Evolutionary conservation across 2,329 filamentous ascomycete genomes (phyloP).

Genomic region (Alternaria gaisen): DNA sequence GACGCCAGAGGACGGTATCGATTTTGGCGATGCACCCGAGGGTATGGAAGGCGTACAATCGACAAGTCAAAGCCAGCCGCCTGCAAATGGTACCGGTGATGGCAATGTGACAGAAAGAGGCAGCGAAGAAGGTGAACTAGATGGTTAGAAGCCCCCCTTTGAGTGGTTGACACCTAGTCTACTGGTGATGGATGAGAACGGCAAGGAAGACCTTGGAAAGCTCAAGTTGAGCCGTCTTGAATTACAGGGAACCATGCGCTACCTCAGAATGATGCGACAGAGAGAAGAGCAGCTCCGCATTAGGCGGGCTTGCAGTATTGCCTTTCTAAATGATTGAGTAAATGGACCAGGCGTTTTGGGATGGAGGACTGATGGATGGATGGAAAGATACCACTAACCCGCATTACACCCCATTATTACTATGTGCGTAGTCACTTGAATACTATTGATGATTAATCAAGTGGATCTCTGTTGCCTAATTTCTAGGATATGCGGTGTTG

Average conservation of each 20-base stretch:
- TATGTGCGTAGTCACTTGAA: slow-evolving; percentile 4
- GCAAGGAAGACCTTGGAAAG: not conserved
- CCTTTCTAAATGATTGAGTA: not conserved
- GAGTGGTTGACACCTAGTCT: not conserved
- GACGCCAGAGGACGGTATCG: slow-evolving; percentile 49
- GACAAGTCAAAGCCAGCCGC: slow-evolving; percentile 29
- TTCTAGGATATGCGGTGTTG: not conserved
- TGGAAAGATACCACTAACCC: slow-evolving; percentile 14
- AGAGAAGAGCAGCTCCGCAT: too few species aligned
- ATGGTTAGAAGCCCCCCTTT: slow-evolving; percentile 47
- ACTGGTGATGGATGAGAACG: not conserved
- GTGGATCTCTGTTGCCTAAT: not conserved
- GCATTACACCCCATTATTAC: slow-evolving; percentile 4
- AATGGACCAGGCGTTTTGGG: slow-evolving; percentile 12
- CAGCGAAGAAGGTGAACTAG: slow-evolving; percentile 59
- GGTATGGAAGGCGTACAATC: slow-evolving; percentile 38
- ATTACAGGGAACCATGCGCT: too few species aligned
- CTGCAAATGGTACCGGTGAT: slow-evolving; percentile 28
- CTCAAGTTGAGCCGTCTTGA: too few species aligned
- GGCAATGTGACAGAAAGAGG: slow-evolving; percentile 38
- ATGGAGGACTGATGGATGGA: slow-evolving; percentile 1
- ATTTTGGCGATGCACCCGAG: slow-evolving; percentile 43
- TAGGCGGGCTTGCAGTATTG: not conserved
- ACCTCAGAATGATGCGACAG: too few species aligned
- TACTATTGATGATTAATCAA: not conserved